Base-by-base conservation (phyloP, 2,329 filamentous ascomycete genomes). In the Aspergillus pseudonomiae region DNA sequence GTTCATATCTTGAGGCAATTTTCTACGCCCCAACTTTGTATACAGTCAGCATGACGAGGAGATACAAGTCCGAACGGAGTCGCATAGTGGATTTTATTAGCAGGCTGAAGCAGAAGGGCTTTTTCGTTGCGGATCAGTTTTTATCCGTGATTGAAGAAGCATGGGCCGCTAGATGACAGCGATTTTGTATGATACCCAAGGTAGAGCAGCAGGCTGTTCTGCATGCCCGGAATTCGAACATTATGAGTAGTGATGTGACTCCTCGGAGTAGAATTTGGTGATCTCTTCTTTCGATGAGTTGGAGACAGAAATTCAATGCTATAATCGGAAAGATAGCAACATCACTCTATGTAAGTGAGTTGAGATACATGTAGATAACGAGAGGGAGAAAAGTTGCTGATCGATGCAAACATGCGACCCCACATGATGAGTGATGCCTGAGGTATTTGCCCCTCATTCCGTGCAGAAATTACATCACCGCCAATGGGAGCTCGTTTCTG, bases 381-480 rank as follows among this genome's bases (percentile, higher is more conserved):
- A 36, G 12, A 36, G 34, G 34, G 14, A 36, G 34, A 43, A 24
- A 24, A 43, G 41, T 26, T 26, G 24, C 21, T 14, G 28, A 48
- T 48, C 11, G 14, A 48, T 26, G 45, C 45, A 48, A 48, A 24
- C 4, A 26, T 5, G 26, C 26, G 43, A 46, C 46, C 46, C 45
- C 45, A 48, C 45, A 48, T 48, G 45, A 19, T 19, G 1, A 4
- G 9, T 6, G 1, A 28, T 48, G 45, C 45, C 45, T 48, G 24
- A 48, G 45, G 21, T 48, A 48, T 48, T 7, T n/a, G 48, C 48
- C 45, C 46, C 46, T 30, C 46, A 48, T 48, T 14, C 14, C 19
- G 10, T 30, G 30, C 30, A 45, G 46, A 41, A 48, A 64, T 64
- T 64, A 64, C 63, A 64, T 64, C 60, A 64, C 56, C 56, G 63